Base-by-base conservation (phyloP, 2,329 filamentous ascomycete species). In the Cladophialophora immunda region DNA sequence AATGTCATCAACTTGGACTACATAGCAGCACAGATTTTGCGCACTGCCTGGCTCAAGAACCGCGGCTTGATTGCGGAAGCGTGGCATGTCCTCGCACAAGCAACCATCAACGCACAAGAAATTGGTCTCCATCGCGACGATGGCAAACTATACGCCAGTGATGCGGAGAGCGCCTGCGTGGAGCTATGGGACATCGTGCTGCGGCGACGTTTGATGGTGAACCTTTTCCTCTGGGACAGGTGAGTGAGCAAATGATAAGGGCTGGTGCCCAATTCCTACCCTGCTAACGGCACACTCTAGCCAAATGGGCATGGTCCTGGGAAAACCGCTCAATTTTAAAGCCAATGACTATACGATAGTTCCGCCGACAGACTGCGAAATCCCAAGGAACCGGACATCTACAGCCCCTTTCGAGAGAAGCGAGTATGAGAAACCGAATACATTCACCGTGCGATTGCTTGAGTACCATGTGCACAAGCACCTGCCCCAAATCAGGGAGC, bases 141-240 rank as follows among this genome's bases (percentile, higher is more conserved):
- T 19, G 45, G 56, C 17, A 65, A 65, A 34, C 34, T 65, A 25
- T 45, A 65, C n/a, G 62, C 62, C 34, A 55, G 19, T 55, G 36
- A 59, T 32, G 30, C 56, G 2, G 62, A 65, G 57, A 59, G 57
- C 5, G 62, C 57, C 15, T 58, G 56, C 27, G 62, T 55, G 22
- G 55, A 65, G 29, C 22, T 65, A 36, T 65, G 62, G 62, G 36
- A 65, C 17, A 45, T 56, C 4, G 41, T 65, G 7, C 38, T 65
- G 36, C 62, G 62, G 17, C 45, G 62, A 15, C 56, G 62, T 32
- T 27, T 58, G 22, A 65, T 65, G 62, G 15, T 65, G 13, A 60
- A 65, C 22, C 45, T 65, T 11, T 65, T 53, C 38, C 62, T 65
- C 19, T 65, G 62, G 62, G 62, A 65, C 22, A 65, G 62, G 62